These are phyloP conservation scores for Fistulifera pelliculosa DNA, from an alignment of 108 stramenopile species.

Conservation along the genomic window DNA sequence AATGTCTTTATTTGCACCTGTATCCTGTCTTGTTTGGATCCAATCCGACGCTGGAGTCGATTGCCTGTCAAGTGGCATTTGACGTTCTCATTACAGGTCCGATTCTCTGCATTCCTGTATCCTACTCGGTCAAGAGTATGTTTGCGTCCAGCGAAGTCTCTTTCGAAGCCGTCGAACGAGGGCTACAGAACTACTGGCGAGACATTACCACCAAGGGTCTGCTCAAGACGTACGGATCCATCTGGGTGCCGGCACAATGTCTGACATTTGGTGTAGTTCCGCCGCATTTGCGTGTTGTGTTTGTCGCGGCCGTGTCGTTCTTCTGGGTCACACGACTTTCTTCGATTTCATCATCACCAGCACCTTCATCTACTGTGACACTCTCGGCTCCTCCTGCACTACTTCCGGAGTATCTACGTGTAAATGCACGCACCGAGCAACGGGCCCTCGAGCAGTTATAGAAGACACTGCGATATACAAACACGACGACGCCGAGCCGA, in stretches of 20 bases:
- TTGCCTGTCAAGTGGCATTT: conserved; percentile 39
- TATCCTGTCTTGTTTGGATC: conserved; percentile 43
- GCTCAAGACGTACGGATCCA: conserved; percentile 34
- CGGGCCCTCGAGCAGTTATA: no score
- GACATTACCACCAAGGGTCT: conserved; percentile 39
- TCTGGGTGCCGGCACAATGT: conserved; percentile 47
- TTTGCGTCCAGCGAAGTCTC: conserved; percentile 11
- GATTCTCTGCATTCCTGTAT: conserved; percentile 40
- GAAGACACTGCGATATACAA: no score
- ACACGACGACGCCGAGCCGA: no score
- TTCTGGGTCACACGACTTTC: conserved; percentile 48
- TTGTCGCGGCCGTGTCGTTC: conserved; percentile 44
- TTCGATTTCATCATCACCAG: conserved; percentile 14
- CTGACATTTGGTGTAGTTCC: conserved; percentile 49
- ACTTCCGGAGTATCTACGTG: no score
- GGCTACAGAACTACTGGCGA: conserved; percentile 21
- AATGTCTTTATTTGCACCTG: conserved; percentile 48
- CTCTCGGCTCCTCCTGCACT: no score
- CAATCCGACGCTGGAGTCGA: conserved; percentile 18
- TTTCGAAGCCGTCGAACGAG: conserved; percentile 19
- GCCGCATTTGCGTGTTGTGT: conserved; percentile 38
- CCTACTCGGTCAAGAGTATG: conserved; percentile 47
- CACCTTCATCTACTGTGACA: background rate
- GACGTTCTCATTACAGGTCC: conserved; percentile 34
- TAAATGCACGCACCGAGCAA: no score